These are phyloP conservation scores for Russula virescens DNA, from an alignment of 768 basidiomycete genomes.

Conservation along the genomic window DNA sequence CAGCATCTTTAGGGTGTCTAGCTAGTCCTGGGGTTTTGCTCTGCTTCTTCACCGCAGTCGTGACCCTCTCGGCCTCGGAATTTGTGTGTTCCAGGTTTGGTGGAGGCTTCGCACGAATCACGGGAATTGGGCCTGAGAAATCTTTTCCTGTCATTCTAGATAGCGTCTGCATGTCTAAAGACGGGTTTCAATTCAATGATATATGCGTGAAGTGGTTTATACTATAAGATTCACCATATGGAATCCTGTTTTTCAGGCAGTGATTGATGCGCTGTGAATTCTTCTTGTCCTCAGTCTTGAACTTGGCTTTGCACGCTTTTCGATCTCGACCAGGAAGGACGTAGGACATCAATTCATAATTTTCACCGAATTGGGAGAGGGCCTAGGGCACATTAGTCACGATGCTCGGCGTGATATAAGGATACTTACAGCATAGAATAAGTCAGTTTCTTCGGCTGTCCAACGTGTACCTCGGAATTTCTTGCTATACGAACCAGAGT, in stretches of 20 bases:
- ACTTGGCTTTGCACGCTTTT: constrained; percentile 89
- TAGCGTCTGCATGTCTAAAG: constrained; percentile 62
- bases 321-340: constrained; percentile 80
- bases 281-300: constrained; percentile 82
- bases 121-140: constrained; percentile 75
- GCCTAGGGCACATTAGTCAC: constrained; percentile 46
- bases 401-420: not conserved
- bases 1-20: constrained; percentile 6
- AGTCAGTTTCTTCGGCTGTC: constrained; percentile 85
- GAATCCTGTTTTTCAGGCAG: constrained; percentile 67
- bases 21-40: constrained; percentile 17
- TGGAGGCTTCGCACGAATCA: constrained; percentile 45
- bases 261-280: constrained; percentile 70
- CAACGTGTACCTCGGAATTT: constrained; percentile 79
- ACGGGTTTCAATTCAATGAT: not conserved
- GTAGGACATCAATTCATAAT: constrained; percentile 87
- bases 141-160: constrained; percentile 81
- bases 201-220: not conserved
- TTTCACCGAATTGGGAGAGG: constrained; percentile 84
- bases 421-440: constrained; percentile 73
- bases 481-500: constrained; percentile 76
- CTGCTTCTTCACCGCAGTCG: constrained; percentile 11
- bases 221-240: constrained; percentile 58
- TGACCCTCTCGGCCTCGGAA: not conserved
- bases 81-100: constrained; percentile 33